Evolutionary conservation across 352 stramenopile species (phyloP), one percentile per base, ranked within the genome.

Genomic region (Globisporangium cystogenes): DNA sequence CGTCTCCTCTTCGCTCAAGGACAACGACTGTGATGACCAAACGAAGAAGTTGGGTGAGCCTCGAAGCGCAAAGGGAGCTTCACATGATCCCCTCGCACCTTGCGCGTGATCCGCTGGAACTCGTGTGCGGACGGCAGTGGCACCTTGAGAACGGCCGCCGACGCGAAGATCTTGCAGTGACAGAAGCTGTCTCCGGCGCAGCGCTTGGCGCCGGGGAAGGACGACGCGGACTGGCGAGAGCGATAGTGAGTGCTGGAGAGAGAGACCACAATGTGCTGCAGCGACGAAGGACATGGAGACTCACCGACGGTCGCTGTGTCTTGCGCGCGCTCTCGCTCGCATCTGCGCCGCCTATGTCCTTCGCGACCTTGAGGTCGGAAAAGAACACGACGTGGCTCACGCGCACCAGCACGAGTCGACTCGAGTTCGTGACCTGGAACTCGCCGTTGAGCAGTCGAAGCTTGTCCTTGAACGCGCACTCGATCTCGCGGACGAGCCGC

Each of bases 1-100:
- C 11, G 72, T 82, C 51, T 88, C 77, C 15, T 77, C 70, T 11
- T 85, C 70, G 46, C 74, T 80, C 26, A 86, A 54, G 18, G 65
- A 69, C 56, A 88, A 55, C 1, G 77, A 88, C 77, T 88, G 26
- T 7, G 53, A 20, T 7, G 24, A 39, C 3, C 27, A 41, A 18
- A 43, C 7, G n/a, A 1, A 23, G 16, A 51, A 1, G 24, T 14
- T 18, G 7, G 12, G 43, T 35, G 4, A 41, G 15, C 36, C n/a
- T 20, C 16, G 36, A 8, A n/a, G 16, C 33, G 16, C 14, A 18
- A 41, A 20, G n/a, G 6, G 20, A 14, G 11, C 39, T 7, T 10
- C n/a, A 24, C 16, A 20, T 18, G 20, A 24, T 12, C 18, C 7
- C 14, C 3, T 8, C 37, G 15, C 55, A 87, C 76, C 72, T 80